These are phyloP conservation scores for Schwanniomyces yamadae DNA, from an alignment of 805 yeast genomes.

Conservation along the genomic window DNA sequence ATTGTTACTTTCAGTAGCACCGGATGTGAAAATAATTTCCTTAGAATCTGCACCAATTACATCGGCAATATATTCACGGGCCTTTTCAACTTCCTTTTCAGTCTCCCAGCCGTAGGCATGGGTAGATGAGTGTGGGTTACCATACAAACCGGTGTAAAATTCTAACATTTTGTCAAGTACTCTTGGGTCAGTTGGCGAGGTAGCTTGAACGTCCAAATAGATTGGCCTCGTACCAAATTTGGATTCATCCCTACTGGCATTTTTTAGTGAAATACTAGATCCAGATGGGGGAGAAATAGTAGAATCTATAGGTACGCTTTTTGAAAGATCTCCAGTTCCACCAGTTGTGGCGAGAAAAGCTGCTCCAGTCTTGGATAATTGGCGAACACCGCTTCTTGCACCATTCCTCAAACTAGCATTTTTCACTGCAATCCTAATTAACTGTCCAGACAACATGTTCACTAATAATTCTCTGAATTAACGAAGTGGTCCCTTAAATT, in stretches of 20 bases:
- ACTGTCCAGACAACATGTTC: slow-evolving; percentile 7
- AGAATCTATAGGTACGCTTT: slow-evolving; percentile 18
- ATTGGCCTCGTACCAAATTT: slow-evolving; percentile 79
- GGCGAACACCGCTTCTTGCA: slow-evolving; percentile 6
- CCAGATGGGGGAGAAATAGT: slow-evolving; percentile 44
- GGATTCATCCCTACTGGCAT: slow-evolving; percentile 45
- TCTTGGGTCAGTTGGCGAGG: slow-evolving; percentile 97
- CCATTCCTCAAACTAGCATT: slow-evolving; percentile 5
- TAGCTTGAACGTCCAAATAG: slow-evolving; percentile 96
- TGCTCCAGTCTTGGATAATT: slow-evolving; percentile 8
- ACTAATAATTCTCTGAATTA: too few species aligned
- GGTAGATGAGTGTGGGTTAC: slow-evolving; percentile 96
- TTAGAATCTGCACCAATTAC: slow-evolving; percentile 92
- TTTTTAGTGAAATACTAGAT: slow-evolving; percentile 43
- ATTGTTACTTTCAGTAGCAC: slow-evolving; percentile 97
- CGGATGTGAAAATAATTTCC: slow-evolving; percentile 94
- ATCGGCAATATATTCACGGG: slow-evolving; percentile 78
- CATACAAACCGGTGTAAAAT: slow-evolving; percentile 89
- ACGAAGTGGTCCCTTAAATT: too few species aligned
- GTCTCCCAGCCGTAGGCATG: slow-evolving; percentile 99
- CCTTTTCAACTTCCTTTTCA: slow-evolving; percentile 83
- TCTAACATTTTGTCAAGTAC: slow-evolving; percentile 86
- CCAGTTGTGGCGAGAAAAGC: slow-evolving; percentile 6
- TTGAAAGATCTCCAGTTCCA: slow-evolving; percentile 15
- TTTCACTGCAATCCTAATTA: slow-evolving; percentile 5